These are phyloP conservation scores for Penicillium nordicum DNA, from an alignment of 2,329 filamentous ascomycete species.

Conservation along the genomic window DNA sequence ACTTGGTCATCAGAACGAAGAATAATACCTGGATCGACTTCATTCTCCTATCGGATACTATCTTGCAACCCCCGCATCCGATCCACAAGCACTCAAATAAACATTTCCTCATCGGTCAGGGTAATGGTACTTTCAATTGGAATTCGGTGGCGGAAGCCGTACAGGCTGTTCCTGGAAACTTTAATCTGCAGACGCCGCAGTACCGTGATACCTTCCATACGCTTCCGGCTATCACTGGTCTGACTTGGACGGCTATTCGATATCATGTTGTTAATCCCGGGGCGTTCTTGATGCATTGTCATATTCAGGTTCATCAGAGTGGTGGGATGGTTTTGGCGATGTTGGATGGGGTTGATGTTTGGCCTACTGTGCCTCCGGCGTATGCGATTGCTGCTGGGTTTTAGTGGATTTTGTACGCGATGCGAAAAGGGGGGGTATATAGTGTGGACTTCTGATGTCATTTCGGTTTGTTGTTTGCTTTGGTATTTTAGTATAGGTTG, in stretches of 20 bases:
- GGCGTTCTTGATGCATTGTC: conserved; percentile 52
- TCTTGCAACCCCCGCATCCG: conserved; percentile 55
- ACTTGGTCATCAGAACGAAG: conserved; percentile 48
- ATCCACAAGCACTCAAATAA: conserved; percentile 66
- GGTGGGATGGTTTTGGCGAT: conserved; percentile 51
- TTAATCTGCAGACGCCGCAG: conserved; percentile 58
- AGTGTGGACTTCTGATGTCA: background rate
- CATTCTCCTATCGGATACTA: conserved; percentile 44
- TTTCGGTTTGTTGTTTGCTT: background rate
- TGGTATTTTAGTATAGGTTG: background rate
- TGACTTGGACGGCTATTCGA: conserved; percentile 44
- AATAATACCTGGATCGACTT: conserved; percentile 56
- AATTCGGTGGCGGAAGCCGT: conserved; percentile 53
- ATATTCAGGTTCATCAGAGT: conserved; percentile 50
- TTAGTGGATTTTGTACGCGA: background rate
- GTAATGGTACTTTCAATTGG: conserved; percentile 52
- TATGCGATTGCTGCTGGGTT: conserved; percentile 19
- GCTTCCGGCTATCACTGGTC: conserved; percentile 26
- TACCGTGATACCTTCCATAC: conserved; percentile 51
- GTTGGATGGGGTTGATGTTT: conserved; percentile 50
- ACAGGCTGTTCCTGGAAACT: conserved; percentile 46
- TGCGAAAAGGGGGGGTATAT: background rate
- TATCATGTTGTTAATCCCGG: conserved; percentile 51
- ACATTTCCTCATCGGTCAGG: conserved; percentile 56
- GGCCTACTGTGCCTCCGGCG: conserved; percentile 26